Conservation (phyloP, 305 asterid species). For the Solanum hybrid region DNA sequence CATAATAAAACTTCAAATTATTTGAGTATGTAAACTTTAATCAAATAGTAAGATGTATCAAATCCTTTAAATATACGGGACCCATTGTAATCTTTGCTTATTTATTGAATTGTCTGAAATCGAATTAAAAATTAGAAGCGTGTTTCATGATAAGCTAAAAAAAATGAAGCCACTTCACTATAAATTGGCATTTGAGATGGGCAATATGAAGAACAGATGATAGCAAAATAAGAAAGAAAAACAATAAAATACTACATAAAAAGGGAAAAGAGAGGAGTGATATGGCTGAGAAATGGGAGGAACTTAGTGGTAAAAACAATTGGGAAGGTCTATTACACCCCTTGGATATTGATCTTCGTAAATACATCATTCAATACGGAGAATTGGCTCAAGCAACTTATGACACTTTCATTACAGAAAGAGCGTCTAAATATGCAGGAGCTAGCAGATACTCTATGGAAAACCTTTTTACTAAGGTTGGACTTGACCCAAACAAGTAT, state of each 20-base stretch:
- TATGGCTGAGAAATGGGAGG: conserved; percentile 39
- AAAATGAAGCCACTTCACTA: not conserved
- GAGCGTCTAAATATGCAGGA: conserved; percentile 55
- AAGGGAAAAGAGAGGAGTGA: not conserved
- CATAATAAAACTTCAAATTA: not conserved
- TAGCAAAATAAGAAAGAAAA: not conserved
- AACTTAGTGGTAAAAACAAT: conserved; percentile 39
- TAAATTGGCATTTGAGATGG: not conserved
- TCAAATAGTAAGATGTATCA: not conserved
- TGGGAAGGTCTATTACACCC: conserved; percentile 61
- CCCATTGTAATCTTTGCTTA: too few species aligned
- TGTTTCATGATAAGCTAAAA: not conserved
- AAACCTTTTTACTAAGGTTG: conserved; percentile 34
- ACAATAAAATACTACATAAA: not conserved
- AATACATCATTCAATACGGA: conserved; percentile 53
- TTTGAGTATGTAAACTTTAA: not conserved
- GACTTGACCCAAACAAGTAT: conserved; percentile 34
- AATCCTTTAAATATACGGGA: too few species aligned
- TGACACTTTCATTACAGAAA: conserved; percentile 50
- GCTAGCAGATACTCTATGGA: conserved; percentile 35
- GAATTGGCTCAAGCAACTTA: conserved; percentile 56
- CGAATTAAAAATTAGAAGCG: not conserved
- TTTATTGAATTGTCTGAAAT: too few species aligned
- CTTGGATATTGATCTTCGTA: conserved; percentile 51
- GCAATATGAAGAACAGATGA: not conserved